phyloP scores from a whole-genome alignment of 345 rosid species.

The Populus tremula region DNA sequence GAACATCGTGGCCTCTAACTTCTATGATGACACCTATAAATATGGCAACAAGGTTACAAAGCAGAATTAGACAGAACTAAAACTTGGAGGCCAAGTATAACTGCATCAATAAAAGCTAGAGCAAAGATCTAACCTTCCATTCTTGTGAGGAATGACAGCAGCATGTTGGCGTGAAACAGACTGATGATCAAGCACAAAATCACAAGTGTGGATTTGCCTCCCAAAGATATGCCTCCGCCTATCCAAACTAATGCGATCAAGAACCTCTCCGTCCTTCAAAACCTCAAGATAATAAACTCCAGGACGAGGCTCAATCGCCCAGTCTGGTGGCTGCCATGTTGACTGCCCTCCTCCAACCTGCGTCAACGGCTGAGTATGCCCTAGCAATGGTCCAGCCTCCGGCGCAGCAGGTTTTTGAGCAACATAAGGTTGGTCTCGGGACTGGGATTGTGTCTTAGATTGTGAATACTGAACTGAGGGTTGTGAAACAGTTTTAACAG shows the following conservation, averaged over 20 bases:
- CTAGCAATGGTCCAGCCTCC: constrained; percentile 44
- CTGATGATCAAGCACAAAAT: constrained; percentile 83
- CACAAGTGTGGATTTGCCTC: constrained; percentile 76
- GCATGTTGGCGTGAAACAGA: constrained; percentile 94
- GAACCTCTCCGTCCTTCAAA: constrained; percentile 82
- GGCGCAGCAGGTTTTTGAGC: constrained; percentile 25
- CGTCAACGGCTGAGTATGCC: constrained; percentile 46
- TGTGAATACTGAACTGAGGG: constrained; percentile 31
- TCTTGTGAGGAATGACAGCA: constrained; percentile 76
- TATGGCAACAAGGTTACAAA: not conserved
- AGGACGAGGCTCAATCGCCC: constrained; percentile 86
- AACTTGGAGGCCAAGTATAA: not conserved
- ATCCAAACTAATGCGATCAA: constrained; percentile 67
- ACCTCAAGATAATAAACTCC: constrained; percentile 88
- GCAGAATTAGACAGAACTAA: not conserved
- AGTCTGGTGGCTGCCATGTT: constrained; percentile 88
- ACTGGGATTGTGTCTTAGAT: constrained; percentile 25
- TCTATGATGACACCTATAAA: not conserved
- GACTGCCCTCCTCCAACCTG: constrained; percentile 85
- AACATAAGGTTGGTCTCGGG: constrained; percentile 28
- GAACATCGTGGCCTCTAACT: not conserved
- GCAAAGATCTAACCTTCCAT: constrained; percentile 53
- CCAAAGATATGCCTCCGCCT: constrained; percentile 83
- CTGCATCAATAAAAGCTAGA: not conserved
- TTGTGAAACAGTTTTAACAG: constrained; percentile 20